A percentile compares a stretch with the other conserved stretches of the same genome.
phyloP scores from a whole-genome alignment of 2,329 filamentous ascomycete species.

The Ceratocystis diversiconidia region DNA sequence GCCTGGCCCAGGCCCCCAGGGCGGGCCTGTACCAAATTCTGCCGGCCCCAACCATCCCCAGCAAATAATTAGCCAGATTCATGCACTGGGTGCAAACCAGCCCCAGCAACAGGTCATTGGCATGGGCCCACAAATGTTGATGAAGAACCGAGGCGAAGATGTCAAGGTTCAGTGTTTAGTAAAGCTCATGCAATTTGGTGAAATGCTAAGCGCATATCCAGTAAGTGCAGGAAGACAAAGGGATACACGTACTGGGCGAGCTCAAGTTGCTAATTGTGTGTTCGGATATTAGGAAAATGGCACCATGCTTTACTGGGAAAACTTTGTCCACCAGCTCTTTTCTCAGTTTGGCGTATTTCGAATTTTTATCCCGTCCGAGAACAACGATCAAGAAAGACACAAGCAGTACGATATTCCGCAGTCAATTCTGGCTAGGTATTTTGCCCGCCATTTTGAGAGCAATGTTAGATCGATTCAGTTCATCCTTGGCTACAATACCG shows the following conservation, averaged over 20 bases:
- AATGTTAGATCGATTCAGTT: conserved; percentile 78
- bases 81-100: neutral
- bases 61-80: conserved; percentile 4
- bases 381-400: conserved; percentile 43
- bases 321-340: conserved; percentile 71
- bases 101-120: conserved; percentile 32
- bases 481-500: conserved; percentile 48
- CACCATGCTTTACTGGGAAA: conserved; percentile 63
- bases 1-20: conserved; percentile 6
- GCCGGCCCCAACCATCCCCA: conserved; percentile 9
- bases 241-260: neutral
- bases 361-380: conserved; percentile 47
- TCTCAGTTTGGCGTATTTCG: conserved; percentile 62
- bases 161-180: conserved; percentile 45
- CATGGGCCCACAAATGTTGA: neutral
- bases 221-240: conserved; percentile 26
- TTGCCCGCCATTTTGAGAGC: conserved; percentile 75
- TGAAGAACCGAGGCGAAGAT: conserved; percentile 24
- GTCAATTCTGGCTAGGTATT: conserved; percentile 73
- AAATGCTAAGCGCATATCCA: conserved; percentile 44
- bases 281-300: conserved; percentile 41
- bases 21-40: neutral
- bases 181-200: conserved; percentile 48
- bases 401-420: conserved; percentile 82
- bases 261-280: conserved; percentile 26